Evolutionary conservation across 1,139 yeast genomes (phyloP).

Genomic region (Hyphopichia pseudoburtonii): DNA sequence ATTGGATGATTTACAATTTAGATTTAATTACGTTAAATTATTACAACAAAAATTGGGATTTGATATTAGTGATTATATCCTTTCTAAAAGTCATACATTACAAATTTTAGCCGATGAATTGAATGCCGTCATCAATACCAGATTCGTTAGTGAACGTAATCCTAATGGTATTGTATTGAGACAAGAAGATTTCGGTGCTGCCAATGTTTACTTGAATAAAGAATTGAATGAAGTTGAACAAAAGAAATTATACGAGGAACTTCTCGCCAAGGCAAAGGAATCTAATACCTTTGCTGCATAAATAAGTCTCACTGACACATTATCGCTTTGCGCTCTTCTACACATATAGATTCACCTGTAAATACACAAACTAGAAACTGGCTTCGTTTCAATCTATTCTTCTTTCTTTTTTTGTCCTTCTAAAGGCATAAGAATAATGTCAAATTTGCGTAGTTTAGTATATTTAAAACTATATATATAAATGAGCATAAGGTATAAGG

Average conservation of each 20-base stretch:
- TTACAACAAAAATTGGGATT: conserved; percentile 63
- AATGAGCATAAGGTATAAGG: too few species aligned
- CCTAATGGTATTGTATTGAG: conserved; percentile 65
- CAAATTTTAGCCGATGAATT: conserved; percentile 47
- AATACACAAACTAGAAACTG: too few species aligned
- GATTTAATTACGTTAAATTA: conserved; percentile 59
- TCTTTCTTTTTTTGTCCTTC: too few species aligned
- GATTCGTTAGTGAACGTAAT: conserved; percentile 60
- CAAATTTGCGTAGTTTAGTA: background rate
- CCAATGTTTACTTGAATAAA: conserved; percentile 53
- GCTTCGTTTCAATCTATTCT: too few species aligned
- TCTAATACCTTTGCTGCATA: too few species aligned
- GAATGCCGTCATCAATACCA: conserved; percentile 43
- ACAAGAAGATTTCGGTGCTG: conserved; percentile 38
- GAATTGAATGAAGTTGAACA: conserved; percentile 34
- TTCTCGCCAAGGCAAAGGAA: conserved; percentile 34
- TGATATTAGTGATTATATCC: conserved; percentile 61
- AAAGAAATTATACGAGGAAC: conserved; percentile 25
- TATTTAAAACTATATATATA: too few species aligned
- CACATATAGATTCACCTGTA: conserved; percentile 7
- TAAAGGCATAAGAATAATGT: background rate
- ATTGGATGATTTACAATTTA: conserved; percentile 49
- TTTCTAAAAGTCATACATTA: conserved; percentile 52
- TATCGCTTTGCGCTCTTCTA: too few species aligned
- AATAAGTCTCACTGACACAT: too few species aligned